Conservation (phyloP, 306 rosid species). For the Corylus heterophylla region DNA sequence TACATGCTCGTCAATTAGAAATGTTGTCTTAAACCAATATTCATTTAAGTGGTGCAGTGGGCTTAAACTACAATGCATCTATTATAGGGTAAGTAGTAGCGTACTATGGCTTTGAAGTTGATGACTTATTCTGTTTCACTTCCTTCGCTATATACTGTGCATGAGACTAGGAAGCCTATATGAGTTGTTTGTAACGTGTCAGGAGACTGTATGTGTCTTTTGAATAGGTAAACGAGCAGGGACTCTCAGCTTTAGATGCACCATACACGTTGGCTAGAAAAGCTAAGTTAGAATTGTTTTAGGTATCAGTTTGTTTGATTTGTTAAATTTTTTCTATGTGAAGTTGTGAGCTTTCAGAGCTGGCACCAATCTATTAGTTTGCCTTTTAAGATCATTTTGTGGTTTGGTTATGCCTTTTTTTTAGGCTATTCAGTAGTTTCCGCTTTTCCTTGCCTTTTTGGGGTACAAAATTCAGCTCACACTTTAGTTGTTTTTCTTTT, state of each 20-base stretch:
- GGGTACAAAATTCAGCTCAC: background rate
- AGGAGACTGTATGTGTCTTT: background rate
- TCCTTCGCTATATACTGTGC: background rate
- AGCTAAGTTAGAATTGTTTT: background rate
- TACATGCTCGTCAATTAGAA: too few relatives aligned
- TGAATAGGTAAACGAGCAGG: background rate
- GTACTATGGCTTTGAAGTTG: too few relatives aligned
- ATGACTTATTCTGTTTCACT: too few relatives aligned
- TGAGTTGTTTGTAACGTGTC: background rate
- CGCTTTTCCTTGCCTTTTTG: background rate
- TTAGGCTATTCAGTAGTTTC: background rate
- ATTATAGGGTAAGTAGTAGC: too few relatives aligned
- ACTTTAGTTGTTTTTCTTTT: background rate
- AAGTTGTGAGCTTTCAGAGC: background rate
- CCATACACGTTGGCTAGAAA: background rate
- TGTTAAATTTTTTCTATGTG: background rate
- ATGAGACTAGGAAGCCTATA: background rate
- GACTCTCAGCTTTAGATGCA: background rate
- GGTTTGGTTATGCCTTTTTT: constrained; percentile 5
- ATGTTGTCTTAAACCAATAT: too few relatives aligned
- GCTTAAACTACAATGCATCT: too few relatives aligned
- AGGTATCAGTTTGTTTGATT: background rate
- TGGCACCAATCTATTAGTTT: constrained; percentile 1
- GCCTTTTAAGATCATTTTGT: constrained; percentile 20
- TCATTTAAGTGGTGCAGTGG: too few relatives aligned